Percentiles rank a stretch among this genome's conserved stretches.
These are phyloP conservation scores for Corrigiola litoralis DNA, from an alignment of 179 eudicot species.

Conservation along the genomic window DNA sequence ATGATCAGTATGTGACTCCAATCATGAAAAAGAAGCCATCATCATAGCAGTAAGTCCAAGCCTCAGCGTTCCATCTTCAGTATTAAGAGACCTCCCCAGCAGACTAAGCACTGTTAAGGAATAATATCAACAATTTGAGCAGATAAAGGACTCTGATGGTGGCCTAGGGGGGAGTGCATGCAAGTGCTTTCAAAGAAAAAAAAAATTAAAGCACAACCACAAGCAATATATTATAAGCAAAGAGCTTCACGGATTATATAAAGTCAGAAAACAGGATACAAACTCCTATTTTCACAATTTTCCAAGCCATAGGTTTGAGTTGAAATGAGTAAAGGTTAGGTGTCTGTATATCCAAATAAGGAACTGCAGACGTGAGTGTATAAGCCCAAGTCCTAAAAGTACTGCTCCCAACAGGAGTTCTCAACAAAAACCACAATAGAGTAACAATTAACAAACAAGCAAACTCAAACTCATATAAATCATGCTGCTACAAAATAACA, in stretches of 20 bases:
- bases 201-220: neutral
- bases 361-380: constrained; percentile 9
- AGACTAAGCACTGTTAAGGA: constrained; percentile 55
- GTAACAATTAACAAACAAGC: neutral
- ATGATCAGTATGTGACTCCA: constrained; percentile 11
- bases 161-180: too few relatives aligned
- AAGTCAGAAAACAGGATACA: constrained; percentile 34
- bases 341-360: constrained; percentile 20
- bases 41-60: constrained; percentile 27
- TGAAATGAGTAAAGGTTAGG: constrained; percentile 20
- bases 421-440: neutral
- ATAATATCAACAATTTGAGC: constrained; percentile 5
- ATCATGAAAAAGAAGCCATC: constrained; percentile 15
- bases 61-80: constrained; percentile 42
- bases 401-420: neutral
- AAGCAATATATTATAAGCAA: constrained; percentile 3
- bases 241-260: neutral
- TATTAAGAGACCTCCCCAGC: constrained; percentile 20
- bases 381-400: neutral
- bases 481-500: neutral
- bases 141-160: neutral
- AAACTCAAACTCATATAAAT: neutral
- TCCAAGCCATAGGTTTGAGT: constrained; percentile 25
- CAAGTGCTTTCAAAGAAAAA: neutral
- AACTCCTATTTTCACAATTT: constrained; percentile 25